Evolutionary conservation across 768 basidiomycete species (phyloP).

Genomic region (Fomitopsis serialis): DNA sequence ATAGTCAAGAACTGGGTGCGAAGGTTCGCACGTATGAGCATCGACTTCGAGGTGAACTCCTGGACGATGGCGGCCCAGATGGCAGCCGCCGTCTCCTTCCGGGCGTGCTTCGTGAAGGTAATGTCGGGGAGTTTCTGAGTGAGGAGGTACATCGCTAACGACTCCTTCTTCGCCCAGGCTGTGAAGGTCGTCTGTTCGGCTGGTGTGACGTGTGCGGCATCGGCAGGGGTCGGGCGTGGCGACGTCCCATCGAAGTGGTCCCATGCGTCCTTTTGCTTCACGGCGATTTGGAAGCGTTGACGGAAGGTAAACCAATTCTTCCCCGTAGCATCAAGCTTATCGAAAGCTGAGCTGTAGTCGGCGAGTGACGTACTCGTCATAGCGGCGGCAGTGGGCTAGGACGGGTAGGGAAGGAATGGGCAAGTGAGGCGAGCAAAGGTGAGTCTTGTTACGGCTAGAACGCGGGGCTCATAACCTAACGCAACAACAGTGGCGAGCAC

Average conservation of each 20-base stretch:
- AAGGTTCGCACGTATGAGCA: slow-evolving; percentile 6
- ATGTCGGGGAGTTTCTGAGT: slow-evolving; percentile 2
- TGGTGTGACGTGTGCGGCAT: neutral
- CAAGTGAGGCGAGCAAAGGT: neutral
- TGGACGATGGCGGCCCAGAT: slow-evolving; percentile 27
- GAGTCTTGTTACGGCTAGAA: neutral
- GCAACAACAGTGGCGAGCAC: neutral
- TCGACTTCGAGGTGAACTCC: slow-evolving; percentile 27
- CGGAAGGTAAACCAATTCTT: slow-evolving; percentile 3
- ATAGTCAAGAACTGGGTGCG: slow-evolving; percentile 21
- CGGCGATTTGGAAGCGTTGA: neutral
- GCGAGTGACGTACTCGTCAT: neutral
- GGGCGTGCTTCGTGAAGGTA: slow-evolving; percentile 22
- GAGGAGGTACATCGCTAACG: slow-evolving; percentile 1
- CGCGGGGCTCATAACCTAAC: neutral
- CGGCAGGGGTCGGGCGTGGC: neutral
- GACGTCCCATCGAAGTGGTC: slow-evolving; percentile 1
- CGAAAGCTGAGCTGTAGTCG: neutral
- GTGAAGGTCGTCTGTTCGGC: neutral
- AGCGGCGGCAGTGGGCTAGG: neutral
- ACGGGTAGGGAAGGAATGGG: neutral
- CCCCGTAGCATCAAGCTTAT: slow-evolving; percentile 1
- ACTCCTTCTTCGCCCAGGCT: slow-evolving; percentile 4
- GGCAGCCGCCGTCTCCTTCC: slow-evolving; percentile 21
- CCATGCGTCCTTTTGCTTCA: neutral